These are phyloP conservation scores for Amylocarpus encephaloides DNA, from an alignment of 2,329 filamentous ascomycete species.

Conservation along the genomic window DNA sequence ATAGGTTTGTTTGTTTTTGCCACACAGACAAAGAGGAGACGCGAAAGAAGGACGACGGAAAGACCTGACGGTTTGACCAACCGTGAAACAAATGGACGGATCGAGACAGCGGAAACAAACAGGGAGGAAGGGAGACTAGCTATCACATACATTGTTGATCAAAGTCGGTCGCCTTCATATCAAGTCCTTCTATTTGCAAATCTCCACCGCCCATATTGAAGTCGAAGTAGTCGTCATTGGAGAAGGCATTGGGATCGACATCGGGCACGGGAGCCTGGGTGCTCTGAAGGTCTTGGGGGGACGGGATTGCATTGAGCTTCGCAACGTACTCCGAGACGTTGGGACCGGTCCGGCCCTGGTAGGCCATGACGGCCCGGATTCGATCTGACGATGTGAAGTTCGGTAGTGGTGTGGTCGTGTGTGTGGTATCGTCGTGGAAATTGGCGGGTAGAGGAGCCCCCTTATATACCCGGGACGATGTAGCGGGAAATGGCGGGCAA, in stretches of 20 bases:
- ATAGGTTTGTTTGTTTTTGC: conserved; percentile 6
- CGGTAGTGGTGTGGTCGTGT: not conserved
- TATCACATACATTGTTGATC: conserved; percentile 37
- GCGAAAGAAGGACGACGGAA: not conserved
- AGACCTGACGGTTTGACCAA: not conserved
- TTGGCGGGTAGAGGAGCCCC: too few relatives aligned
- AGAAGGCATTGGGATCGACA: conserved; percentile 71
- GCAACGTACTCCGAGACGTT: conserved; percentile 89
- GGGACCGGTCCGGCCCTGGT: conserved; percentile 69
- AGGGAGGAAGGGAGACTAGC: not conserved
- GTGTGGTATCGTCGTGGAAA: too few relatives aligned
- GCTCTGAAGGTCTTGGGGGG: conserved; percentile 54
- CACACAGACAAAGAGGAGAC: not conserved
- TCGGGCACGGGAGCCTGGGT: conserved; percentile 55
- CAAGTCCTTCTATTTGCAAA: conserved; percentile 28
- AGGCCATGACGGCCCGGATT: conserved; percentile 43
- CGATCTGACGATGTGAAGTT: not conserved
- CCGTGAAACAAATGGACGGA: not conserved
- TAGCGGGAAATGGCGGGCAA: not conserved
- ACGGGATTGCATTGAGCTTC: conserved; percentile 68
- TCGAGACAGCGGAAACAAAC: not conserved
- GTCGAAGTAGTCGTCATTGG: conserved; percentile 76
- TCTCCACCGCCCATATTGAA: conserved; percentile 68
- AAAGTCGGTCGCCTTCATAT: conserved; percentile 45
- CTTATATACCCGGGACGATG: too few relatives aligned